Conservation (phyloP, 495 filamentous ascomycete genomes). For the Penicillium malachiteum region DNA sequence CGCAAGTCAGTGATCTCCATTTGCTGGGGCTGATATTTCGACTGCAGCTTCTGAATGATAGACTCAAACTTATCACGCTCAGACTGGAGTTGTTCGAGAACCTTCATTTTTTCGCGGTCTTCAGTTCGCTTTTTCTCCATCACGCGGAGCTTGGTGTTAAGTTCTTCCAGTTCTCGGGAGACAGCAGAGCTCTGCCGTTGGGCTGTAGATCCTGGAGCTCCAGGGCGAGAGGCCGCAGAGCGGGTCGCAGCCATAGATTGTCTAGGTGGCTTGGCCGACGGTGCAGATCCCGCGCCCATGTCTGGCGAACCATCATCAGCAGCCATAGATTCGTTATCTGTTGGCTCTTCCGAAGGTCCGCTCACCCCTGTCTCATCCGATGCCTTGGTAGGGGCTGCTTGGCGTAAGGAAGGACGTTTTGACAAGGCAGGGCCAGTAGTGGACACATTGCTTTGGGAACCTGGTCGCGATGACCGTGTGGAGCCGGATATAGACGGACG, state of each 20-base stretch:
- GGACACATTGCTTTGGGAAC: constrained; percentile 25
- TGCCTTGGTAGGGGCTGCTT: constrained; percentile 26
- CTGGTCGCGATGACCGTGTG: constrained; percentile 34
- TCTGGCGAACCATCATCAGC: constrained; percentile 24
- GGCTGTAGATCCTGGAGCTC: constrained; percentile 23
- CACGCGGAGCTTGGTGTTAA: constrained; percentile 74
- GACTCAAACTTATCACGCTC: constrained; percentile 84
- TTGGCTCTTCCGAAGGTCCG: constrained; percentile 32
- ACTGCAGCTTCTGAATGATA: constrained; percentile 88
- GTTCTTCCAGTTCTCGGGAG: constrained; percentile 70
- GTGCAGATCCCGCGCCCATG: constrained; percentile 6
- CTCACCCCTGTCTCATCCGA: constrained; percentile 30
- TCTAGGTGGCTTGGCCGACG: constrained; percentile 32
- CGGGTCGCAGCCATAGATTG: constrained; percentile 28
- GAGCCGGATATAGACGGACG: constrained; percentile 42
- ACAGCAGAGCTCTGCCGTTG: constrained; percentile 38
- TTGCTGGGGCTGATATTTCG: constrained; percentile 84
- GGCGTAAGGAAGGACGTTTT: constrained; percentile 43
- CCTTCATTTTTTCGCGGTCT: constrained; percentile 84
- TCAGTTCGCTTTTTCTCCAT: constrained; percentile 81
- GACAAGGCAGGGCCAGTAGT: constrained; percentile 20
- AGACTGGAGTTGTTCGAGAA: constrained; percentile 68
- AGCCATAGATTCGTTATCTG: constrained; percentile 27
- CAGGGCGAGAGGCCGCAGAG: constrained; percentile 22
- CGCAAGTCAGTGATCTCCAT: constrained; percentile 75